Base-by-base conservation (phyloP, 441 rosid genomes). In the Adansonia rubrostipa region DNA sequence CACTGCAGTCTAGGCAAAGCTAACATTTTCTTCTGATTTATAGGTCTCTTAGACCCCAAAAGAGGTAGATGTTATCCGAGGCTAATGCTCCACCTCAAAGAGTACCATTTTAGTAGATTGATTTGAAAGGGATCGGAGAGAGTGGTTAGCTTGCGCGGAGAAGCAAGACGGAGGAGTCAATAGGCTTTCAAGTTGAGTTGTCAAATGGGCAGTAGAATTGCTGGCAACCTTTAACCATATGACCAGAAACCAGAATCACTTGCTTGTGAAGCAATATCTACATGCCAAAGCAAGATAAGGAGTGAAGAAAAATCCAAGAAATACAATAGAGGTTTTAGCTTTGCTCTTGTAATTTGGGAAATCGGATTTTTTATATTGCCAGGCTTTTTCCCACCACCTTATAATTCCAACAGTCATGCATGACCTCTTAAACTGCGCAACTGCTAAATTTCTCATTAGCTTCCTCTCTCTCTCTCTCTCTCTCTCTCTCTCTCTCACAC, bases 231-330 rank as follows among this genome's bases (percentile, higher is more conserved):
- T 24, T 24, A 24, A 24, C 56, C n/a, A 47, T 56, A 33, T 9
- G 62, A 51, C 67, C 28, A 62, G 44, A 62, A 62, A 13, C 42
- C 75, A 20, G 75, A 57, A 77, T 77, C 75, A 77, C 69, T 77
- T 77, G 80, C 58, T 77, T 28, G 56, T 69, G 75, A 77, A 77
- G 69, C 80, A 77, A 58, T 44, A 58, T 57, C 60, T 77, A 47
- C 71, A 63, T 73, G 33, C 70, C 48, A 47, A 47, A 2, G 51
- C 54, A 17, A 76, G 79, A 20, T 9, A 20, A 42, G 57, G 28
- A 48, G 20, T 24, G 28, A 24, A 24, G 28, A 24, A 24, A 24
- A 24, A 24, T 24, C 51, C 51, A 47, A 47, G 51, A 47, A 47
- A 9, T 8, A 47, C n/a, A 47, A 9, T 61, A 62, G 67, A 24